Percentiles rank a stretch among this genome's conserved stretches.
Evolutionary conservation across 176 grass and related monocot genomes (phyloP).

Genomic region (Neostapfia colusana): DNA sequence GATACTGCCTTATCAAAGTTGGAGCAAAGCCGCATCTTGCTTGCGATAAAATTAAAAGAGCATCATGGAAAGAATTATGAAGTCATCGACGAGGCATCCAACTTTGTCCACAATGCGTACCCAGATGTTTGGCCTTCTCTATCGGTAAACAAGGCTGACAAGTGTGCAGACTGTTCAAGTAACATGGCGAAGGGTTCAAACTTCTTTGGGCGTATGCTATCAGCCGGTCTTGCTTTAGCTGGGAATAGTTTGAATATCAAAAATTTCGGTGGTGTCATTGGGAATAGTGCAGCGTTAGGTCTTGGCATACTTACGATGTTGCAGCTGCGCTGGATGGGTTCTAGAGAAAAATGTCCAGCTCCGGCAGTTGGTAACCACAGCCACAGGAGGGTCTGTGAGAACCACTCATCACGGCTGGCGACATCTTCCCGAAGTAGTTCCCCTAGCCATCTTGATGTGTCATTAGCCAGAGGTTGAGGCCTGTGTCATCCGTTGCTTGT

Average conservation of each 20-base stretch:
- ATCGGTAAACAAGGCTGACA: constrained; percentile 35
- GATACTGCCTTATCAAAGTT: constrained; percentile 66
- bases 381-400: constrained; percentile 34
- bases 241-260: constrained; percentile 46
- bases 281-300: constrained; percentile 60
- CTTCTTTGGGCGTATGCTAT: constrained; percentile 51
- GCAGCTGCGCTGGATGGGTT: constrained; percentile 56
- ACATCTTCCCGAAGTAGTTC: neutral
- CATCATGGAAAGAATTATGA: constrained; percentile 62
- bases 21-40: constrained; percentile 85
- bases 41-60: constrained; percentile 73
- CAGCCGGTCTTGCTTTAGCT: constrained; percentile 47
- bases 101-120: constrained; percentile 66
- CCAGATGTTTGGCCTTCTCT: constrained; percentile 39
- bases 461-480: constrained; percentile 51
- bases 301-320: constrained; percentile 62
- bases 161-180: constrained; percentile 18
- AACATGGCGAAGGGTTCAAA: constrained; percentile 29
- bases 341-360: constrained; percentile 21
- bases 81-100: constrained; percentile 69
- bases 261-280: constrained; percentile 41
- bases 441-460: constrained; percentile 41
- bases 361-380: constrained; percentile 13
- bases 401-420: neutral
- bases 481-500: constrained; percentile 25